Base-by-base conservation (phyloP, 768 basidiomycete species). In the Leucosporidium scottii region DNA sequence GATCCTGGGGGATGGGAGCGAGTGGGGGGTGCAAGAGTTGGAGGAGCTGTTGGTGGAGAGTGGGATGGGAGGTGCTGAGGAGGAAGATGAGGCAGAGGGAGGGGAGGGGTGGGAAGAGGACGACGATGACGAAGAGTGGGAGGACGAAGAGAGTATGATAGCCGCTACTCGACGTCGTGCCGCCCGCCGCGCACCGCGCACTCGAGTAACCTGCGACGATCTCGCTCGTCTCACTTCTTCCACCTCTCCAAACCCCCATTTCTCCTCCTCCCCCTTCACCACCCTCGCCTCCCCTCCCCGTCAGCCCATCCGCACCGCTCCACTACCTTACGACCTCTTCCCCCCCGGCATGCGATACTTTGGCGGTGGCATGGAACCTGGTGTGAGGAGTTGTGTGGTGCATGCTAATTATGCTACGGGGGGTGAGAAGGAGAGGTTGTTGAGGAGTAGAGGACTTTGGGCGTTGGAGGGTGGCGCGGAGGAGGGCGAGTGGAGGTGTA, bases 331-430 rank as follows among this genome's bases (percentile, higher is more conserved):
- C 65, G 69, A 67, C 57, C 54, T 63, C 36, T 73, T 73, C 61
- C 72, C 72, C 31, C 69, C 72, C 34, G 72, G 72, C 0, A 67
- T 67, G 62, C 49, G 69, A 13, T 70, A 55, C 65, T 73, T 73
- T 28, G 67, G 70, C 44, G 62, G 65, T 27, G 68, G 63, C 2
- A 36, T 63, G n/a, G 69, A 70, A 50, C 60, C 63, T 15, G 72
- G 72, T 0, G 59, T 64, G 31, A 49, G 59, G 25, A 64, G 66
- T 27, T 70, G 69, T 54, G 72, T 73, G 28, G 72, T 73, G 27
- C 72, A 73, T 53, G 72, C 72, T 10, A 73, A 73, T 49, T 73
- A 73, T 50, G 72, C 67, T 59, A 68, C 59, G 27, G 69, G 66
- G 17, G 17, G n/a, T 17, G 48, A 21, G 48, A 73, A 73, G 67